Evolutionary conservation across 2,329 filamentous ascomycete genomes (phyloP), one percentile per base, ranked within the genome.

Genomic region (Monosporascus sp.): DNA sequence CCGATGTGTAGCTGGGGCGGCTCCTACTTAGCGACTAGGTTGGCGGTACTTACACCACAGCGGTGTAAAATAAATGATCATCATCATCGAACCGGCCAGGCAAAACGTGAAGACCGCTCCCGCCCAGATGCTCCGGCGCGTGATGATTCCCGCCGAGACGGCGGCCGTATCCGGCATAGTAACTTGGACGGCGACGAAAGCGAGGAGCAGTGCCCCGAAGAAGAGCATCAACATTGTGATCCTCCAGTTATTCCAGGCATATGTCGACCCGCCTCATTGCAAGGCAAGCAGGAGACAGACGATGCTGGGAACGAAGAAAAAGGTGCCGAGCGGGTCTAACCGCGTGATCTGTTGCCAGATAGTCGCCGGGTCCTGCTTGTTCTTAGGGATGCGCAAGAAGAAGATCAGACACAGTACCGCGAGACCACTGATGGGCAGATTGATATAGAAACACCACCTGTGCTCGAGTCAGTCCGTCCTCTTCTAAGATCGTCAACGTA

Each of bases 241-340:
- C 44, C 76, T 74, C 69, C 76, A 77, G 57, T 70, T 73, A 39
- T 64, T 68, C 82, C 81, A 85, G 0, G 70, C 56, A 58, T 82
- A 68, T 4, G 57, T 60, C 14, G 66, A 68, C 3, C 82, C 82
- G 49, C 81, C 82, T 83, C 82, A 86, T 60, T 86, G 80, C 36
- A 88, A 70, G 1, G 83, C 83, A 5, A 88, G 70, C 3, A 87
- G 68, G 38, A 86, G 77, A 56, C 76, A 82, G 15, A 85, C 72
- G 39, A 84, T 74, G 34, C 76, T 75, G 0, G 83, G 82, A 17
- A 86, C 66, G 57, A 87, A 81, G 65, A 84, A 75, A 15, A 79
- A 62, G 7, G 80, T 84, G 25, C 84, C 83, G 1, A 84, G 62
- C 0, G 80, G 81, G 53, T 86, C 82, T 50, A 66, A 55, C 0